These are phyloP conservation scores for Colletotrichum phormii DNA, from an alignment of 2,329 filamentous ascomycete genomes.

Conservation along the genomic window DNA sequence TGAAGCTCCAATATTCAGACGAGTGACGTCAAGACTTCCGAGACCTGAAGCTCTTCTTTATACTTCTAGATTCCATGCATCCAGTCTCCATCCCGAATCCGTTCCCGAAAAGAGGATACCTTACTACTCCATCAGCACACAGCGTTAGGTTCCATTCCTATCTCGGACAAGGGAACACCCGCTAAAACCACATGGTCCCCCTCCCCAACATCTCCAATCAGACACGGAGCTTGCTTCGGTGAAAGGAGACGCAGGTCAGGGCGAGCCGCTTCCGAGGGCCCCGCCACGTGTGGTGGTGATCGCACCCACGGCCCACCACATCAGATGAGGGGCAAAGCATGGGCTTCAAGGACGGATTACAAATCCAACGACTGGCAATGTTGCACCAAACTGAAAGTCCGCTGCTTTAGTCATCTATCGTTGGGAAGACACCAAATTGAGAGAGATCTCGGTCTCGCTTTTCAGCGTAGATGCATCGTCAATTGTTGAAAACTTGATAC, in stretches of 20 bases:
- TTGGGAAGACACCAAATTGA: background rate
- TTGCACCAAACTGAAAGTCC: background rate
- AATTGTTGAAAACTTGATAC: background rate
- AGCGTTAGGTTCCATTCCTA: conserved; percentile 1
- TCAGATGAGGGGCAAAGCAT: conserved; percentile 19
- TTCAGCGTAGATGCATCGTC: background rate
- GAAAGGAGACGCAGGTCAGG: conserved; percentile 7
- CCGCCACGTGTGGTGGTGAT: background rate
- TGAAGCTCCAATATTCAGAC: background rate
- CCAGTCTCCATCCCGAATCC: background rate
- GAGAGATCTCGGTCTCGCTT: background rate
- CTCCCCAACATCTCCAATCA: background rate
- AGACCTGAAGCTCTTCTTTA: background rate
- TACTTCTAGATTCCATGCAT: conserved; percentile 6
- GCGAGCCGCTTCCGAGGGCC: background rate
- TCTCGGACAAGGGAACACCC: conserved; percentile 9
- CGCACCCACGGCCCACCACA: conserved; percentile 12
- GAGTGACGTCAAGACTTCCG: conserved; percentile 30
- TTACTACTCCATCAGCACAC: no score
- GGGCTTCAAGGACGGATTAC: background rate
- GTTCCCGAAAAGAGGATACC: background rate
- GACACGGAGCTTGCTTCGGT: background rate
- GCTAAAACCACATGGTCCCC: background rate
- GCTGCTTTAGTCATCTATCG: background rate
- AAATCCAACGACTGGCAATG: conserved; percentile 12